These are phyloP conservation scores for Yamadazyma triangularis DNA, from an alignment of 1,139 yeast genomes.

Conservation along the genomic window DNA sequence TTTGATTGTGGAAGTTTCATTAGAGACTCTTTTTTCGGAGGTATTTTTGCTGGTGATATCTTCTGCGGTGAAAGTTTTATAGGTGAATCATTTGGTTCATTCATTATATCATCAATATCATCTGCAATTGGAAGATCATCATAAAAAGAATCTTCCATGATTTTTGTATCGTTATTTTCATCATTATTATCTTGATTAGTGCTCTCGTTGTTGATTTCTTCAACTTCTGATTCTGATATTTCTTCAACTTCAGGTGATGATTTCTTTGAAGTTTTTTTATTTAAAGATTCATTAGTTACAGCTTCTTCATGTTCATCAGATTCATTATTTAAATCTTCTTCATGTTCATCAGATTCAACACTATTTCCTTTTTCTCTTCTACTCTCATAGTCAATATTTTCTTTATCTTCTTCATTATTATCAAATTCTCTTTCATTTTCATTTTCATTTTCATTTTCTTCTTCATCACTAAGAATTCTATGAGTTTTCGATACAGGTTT, in stretches of 20 bases:
- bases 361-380: background rate
- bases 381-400: background rate
- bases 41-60: too few relatives aligned
- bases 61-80: too few relatives aligned
- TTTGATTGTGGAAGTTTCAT: constrained; percentile 16
- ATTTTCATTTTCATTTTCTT: background rate
- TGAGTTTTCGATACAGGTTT: constrained; percentile 1
- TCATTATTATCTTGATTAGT: background rate
- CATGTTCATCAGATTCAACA: background rate
- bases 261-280: too few relatives aligned
- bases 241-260: background rate
- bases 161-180: background rate
- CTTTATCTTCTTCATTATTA: background rate
- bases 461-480: background rate
- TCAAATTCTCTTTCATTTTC: background rate
- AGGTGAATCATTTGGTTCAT: too few relatives aligned
- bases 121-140: constrained; percentile 1
- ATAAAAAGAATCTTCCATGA: background rate
- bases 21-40: constrained; percentile 1
- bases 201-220: too few relatives aligned
- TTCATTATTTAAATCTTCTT: background rate
- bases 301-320: background rate
- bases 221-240: too few relatives aligned
- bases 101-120: background rate
- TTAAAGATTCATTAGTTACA: background rate